Evolutionary conservation across 1,284 basidiomycete genomes (phyloP), one percentile per base, ranked within the genome.

Genomic region (Cutaneotrichosporon cavernicola): DNA sequence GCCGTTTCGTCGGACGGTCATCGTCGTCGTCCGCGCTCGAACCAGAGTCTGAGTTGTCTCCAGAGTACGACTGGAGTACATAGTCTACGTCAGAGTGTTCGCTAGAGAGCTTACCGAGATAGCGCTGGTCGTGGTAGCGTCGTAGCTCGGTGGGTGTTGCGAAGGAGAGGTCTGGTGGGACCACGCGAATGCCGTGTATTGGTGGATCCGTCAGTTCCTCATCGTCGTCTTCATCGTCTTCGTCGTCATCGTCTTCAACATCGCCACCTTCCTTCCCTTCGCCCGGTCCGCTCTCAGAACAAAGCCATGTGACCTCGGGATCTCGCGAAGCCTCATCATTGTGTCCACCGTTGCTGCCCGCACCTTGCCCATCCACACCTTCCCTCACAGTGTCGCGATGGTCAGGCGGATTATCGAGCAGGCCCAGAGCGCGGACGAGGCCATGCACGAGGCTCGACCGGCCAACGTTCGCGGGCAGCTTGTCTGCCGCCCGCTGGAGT

Each of bases 381-480:
- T n/a, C 4, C 16, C 16, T 18, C 46, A 22, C 46, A 9, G 16
- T 51, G 21, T 51, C 22, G 47, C 7, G 1, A 10, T 50, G n/a
- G 26, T 52, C 18, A 73, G 50, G 13, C 40, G 21, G 21, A 22
- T 14, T 32, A 75, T 58, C 46, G 18, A 90, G 79, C 1, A 92
- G 80, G 0, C 84, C 86, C 49, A 89, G 83, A 0, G 86, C 79
- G 34, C 82, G 82, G 60, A 88, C 81, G 13, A 96, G 83, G 1
- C 86, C 85, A 73, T 97, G 92, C 2, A 95, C 90, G 6, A 92
- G 76, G 0, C 86, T 76, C 0, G 92, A 93, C n/a, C 94, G 85
- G 16, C 88, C 88, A 59, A 77, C 82, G 76, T 97, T 96, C 1
- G 91, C 90, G 0, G 93, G 94, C 0, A 96, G 84, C 5, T 86